phyloP scores from a whole-genome alignment of 1,139 yeast genomes.

The Saccharomycopsis crataegensis region DNA sequence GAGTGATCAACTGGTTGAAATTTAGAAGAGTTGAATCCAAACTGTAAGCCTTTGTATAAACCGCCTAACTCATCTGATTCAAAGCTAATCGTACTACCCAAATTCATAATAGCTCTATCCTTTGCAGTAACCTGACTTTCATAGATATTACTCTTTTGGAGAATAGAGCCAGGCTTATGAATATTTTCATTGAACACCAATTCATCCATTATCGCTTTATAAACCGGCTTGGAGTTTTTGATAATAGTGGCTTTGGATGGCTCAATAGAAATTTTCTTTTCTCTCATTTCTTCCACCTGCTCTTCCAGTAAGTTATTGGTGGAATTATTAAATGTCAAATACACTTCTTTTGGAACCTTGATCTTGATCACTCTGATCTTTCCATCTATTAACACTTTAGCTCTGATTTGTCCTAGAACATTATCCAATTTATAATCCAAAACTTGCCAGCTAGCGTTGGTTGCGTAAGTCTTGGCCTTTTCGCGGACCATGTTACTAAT shows the following conservation, averaged over 20 bases:
- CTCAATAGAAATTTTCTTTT: slow-evolving; percentile 2
- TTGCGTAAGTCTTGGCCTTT: slow-evolving; percentile 74
- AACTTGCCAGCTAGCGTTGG: slow-evolving; percentile 70
- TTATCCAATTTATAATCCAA: slow-evolving; percentile 57
- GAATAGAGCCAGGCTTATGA: slow-evolving; percentile 48
- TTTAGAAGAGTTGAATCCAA: slow-evolving; percentile 70
- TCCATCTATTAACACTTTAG: slow-evolving; percentile 59
- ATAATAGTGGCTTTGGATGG: slow-evolving; percentile 6
- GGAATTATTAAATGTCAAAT: slow-evolving; percentile 54
- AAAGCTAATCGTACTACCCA: slow-evolving; percentile 69
- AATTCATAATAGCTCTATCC: slow-evolving; percentile 69
- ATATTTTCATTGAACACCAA: slow-evolving; percentile 20
- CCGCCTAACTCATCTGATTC: slow-evolving; percentile 64
- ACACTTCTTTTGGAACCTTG: slow-evolving; percentile 68
- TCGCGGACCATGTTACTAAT: slow-evolving; percentile 65
- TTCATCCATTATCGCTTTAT: slow-evolving; percentile 35
- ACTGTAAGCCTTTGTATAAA: slow-evolving; percentile 78
- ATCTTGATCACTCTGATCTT: slow-evolving; percentile 69
- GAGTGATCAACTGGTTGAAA: slow-evolving; percentile 40
- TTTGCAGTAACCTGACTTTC: slow-evolving; percentile 63
- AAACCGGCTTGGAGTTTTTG: slow-evolving; percentile 9
- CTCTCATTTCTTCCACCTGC: not conserved
- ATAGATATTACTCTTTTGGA: slow-evolving; percentile 64
- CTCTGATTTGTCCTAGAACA: slow-evolving; percentile 71
- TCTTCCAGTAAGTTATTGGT: not conserved